Conservation (phyloP, 805 yeast species). For the Wickerhamiella musiphila region DNA sequence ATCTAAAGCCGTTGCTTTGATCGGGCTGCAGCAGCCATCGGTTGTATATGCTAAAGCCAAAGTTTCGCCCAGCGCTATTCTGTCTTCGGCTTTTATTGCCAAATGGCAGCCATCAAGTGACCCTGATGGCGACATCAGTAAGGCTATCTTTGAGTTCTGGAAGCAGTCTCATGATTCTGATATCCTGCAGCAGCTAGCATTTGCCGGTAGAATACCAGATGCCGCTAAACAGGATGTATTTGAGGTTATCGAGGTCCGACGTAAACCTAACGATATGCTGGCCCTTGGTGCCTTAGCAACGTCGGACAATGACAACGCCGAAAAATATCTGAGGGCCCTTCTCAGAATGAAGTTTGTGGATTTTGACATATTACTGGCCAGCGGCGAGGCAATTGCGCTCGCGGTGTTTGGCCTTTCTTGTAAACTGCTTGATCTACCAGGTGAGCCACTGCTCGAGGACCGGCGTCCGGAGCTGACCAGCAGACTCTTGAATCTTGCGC, state of each 20-base stretch:
- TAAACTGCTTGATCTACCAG: neutral
- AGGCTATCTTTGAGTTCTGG: neutral
- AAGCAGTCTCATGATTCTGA: neutral
- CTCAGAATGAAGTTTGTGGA: constrained; percentile 46
- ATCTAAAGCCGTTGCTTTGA: no score
- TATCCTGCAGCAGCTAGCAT: constrained; percentile 23
- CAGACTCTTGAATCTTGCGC: constrained; percentile 30
- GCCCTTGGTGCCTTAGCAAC: constrained; percentile 41
- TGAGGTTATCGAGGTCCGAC: no score
- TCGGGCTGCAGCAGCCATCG: no score
- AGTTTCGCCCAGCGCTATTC: no score
- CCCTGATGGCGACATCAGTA: neutral
- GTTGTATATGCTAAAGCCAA: no score
- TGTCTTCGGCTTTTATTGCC: no score
- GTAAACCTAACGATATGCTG: constrained; percentile 34
- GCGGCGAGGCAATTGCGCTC: constrained; percentile 70
- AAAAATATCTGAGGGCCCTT: constrained; percentile 27
- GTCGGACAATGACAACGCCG: constrained; percentile 17
- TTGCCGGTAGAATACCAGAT: constrained; percentile 24
- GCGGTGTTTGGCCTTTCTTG: constrained; percentile 66
- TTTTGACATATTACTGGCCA: constrained; percentile 54
- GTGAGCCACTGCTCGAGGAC: neutral
- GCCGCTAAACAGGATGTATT: constrained; percentile 4
- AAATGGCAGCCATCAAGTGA: no score
- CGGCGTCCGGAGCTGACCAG: neutral